A percentile compares a stretch with the other conserved stretches of the same genome.
phyloP scores from a whole-genome alignment of 139 green algal species.

The Chlorella sorokiniana region DNA sequence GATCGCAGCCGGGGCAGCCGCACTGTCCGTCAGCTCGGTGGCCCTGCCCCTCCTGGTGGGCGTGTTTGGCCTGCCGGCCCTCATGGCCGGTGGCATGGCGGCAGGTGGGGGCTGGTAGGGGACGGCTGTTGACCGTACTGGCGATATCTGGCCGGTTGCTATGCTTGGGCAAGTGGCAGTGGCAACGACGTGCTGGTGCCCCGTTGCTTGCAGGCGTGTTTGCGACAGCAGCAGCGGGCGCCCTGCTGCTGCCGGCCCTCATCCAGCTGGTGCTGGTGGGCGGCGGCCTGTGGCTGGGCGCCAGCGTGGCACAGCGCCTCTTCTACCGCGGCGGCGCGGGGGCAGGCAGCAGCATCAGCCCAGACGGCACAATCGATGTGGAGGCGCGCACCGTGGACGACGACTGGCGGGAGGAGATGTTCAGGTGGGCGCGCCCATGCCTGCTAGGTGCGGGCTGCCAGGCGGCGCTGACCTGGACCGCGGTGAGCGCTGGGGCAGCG shows the following conservation, averaged over 20 bases:
- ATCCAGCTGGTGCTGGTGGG: constrained; percentile 29
- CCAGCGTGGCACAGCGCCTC: constrained; percentile 1
- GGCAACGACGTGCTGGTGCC: too few relatives aligned
- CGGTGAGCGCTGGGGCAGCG: background rate
- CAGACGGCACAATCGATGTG: constrained; percentile 23
- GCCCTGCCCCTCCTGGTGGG: constrained; percentile 3
- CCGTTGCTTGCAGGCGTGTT: constrained; percentile 17
- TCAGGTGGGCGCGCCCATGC: background rate
- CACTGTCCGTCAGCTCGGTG: constrained; percentile 14
- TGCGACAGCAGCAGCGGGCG: constrained; percentile 7
- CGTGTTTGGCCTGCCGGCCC: constrained; percentile 2
- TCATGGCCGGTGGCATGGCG: constrained; percentile 3
- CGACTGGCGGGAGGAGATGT: constrained; percentile 12
- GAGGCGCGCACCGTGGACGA: constrained; percentile 16
- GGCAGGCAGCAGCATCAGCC: background rate
- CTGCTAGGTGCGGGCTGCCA: background rate
- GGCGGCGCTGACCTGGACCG: background rate
- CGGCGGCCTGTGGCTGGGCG: constrained; percentile 28
- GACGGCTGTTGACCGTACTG: too few relatives aligned
- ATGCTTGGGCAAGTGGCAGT: background rate
- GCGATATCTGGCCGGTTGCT: background rate
- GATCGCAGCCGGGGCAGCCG: background rate
- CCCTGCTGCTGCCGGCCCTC: constrained; percentile 19
- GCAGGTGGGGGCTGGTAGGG: background rate
- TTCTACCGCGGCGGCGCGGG: background rate